These are phyloP conservation scores for Aspergillus vadensis DNA, from an alignment of 2,329 filamentous ascomycete genomes.

Conservation along the genomic window DNA sequence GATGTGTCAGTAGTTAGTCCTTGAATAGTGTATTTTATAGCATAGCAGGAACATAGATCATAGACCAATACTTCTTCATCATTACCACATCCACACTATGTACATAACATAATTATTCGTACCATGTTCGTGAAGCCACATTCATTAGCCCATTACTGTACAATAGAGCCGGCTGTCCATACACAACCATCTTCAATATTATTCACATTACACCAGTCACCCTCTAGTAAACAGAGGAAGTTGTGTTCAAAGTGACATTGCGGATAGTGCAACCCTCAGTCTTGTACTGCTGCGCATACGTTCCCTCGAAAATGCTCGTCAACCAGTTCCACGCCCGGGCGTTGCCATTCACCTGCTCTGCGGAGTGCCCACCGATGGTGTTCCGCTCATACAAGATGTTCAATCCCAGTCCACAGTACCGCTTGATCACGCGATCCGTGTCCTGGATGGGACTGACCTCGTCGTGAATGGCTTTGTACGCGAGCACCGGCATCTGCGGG, in stretches of 20 bases:
- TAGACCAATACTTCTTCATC: background rate
- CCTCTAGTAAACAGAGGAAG: background rate
- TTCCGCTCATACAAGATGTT: slow-evolving; percentile 31
- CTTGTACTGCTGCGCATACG: background rate
- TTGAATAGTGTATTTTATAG: no score
- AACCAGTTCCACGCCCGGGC: slow-evolving; percentile 19
- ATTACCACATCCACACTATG: background rate
- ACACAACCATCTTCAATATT: background rate
- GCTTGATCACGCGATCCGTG: slow-evolving; percentile 29
- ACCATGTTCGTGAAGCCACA: no score
- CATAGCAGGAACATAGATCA: background rate
- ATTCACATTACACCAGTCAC: background rate
- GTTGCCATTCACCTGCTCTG: slow-evolving; percentile 18
- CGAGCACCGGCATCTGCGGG: slow-evolving; percentile 19
- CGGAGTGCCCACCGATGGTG: slow-evolving; percentile 27
- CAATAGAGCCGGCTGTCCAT: background rate
- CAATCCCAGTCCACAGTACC: slow-evolving; percentile 18
- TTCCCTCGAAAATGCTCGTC: background rate
- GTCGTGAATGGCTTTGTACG: slow-evolving; percentile 36
- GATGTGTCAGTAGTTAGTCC: background rate
- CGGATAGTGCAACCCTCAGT: background rate
- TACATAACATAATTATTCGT: background rate
- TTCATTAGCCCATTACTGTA: background rate
- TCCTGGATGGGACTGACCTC: slow-evolving; percentile 31
- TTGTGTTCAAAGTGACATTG: background rate